phyloP scores from a whole-genome alignment of 192 early-diverging fungal genomes.

The Anaeromyces robustus region DNA sequence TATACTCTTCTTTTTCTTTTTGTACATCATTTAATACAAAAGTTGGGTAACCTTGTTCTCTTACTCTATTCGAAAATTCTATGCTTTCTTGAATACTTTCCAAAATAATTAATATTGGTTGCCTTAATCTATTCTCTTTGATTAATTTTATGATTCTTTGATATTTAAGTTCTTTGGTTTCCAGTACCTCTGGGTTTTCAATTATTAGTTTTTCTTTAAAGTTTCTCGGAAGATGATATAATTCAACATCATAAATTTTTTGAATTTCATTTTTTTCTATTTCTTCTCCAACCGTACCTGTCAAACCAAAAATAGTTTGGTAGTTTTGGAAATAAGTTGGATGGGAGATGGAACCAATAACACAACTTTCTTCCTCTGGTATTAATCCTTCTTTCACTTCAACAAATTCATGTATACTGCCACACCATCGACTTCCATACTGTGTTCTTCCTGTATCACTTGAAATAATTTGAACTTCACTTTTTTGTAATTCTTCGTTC shows the following conservation, averaged over 20 bases:
- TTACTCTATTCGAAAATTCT: background rate
- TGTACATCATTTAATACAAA: background rate
- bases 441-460: background rate
- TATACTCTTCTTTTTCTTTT: background rate
- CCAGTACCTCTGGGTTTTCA: background rate
- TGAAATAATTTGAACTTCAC: background rate
- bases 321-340: background rate
- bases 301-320: background rate
- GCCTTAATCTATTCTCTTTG: background rate
- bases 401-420: background rate
- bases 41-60: background rate
- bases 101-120: background rate
- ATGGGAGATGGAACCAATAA: background rate
- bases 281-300: background rate
- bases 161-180: background rate
- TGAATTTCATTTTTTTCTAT: background rate
- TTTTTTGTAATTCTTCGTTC: background rate
- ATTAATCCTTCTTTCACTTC: background rate
- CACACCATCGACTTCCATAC: background rate
- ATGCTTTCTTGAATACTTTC: background rate
- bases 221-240: background rate
- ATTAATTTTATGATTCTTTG: background rate
- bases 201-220: background rate
- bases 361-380: background rate
- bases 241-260: background rate